phyloP scores from a whole-genome alignment of 257 asterid genomes.

The Lycium barbarum region DNA sequence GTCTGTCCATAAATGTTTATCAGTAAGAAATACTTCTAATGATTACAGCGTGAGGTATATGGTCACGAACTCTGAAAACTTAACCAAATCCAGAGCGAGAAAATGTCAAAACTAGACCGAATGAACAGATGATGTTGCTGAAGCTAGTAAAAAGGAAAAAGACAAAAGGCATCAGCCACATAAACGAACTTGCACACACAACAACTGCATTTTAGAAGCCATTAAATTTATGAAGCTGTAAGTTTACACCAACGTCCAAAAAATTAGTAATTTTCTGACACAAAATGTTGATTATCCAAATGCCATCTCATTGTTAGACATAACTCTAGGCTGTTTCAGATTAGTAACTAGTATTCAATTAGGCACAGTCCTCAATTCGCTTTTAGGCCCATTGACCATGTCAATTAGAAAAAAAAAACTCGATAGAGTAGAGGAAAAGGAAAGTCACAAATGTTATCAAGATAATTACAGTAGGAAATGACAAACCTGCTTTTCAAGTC shows the following conservation, averaged over 20 bases:
- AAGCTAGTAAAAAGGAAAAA: not conserved
- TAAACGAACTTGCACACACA: constrained; percentile 3
- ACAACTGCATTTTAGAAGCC: not conserved
- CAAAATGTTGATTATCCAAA: not conserved
- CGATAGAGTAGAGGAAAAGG: constrained; percentile 22
- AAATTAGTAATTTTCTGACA: not conserved
- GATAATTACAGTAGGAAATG: not conserved
- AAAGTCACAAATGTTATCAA: not conserved
- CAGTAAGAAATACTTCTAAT: constrained; percentile 9
- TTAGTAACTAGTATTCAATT: constrained; percentile 12
- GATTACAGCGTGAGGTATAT: not conserved
- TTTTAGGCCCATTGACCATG: constrained; percentile 24
- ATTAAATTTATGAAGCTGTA: not conserved
- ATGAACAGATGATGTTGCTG: constrained; percentile 8
- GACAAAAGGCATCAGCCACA: not conserved
- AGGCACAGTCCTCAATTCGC: not conserved
- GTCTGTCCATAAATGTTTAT: not conserved
- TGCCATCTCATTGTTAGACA: not conserved
- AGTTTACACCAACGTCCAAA: not conserved
- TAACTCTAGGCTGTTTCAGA: not conserved
- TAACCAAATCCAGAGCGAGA: not conserved
- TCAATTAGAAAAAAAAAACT: constrained; percentile 3
- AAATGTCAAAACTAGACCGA: constrained; percentile 14
- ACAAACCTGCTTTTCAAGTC: constrained; percentile 83
- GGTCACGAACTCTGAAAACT: not conserved